These are phyloP conservation scores for Dioscorea zingiberensis DNA, from an alignment of 106 monocot species.

Conservation along the genomic window DNA sequence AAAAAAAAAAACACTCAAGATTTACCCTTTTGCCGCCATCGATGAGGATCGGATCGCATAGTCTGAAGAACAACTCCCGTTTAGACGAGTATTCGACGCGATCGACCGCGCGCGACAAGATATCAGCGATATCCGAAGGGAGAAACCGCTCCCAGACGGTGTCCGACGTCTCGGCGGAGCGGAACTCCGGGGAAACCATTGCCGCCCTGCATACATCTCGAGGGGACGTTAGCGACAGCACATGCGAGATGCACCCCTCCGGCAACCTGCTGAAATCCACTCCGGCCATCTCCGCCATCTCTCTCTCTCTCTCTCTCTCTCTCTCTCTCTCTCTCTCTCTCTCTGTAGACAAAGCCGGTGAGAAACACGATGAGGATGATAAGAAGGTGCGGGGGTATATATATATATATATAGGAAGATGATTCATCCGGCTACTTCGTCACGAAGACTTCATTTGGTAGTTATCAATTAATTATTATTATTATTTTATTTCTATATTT, in stretches of 20 bases:
- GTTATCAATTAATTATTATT: no score
- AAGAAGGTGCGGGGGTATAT: no score
- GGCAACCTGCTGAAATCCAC: neutral
- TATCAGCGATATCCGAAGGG: slow-evolving; percentile 24
- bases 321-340: neutral
- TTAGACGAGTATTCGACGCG: slow-evolving; percentile 21
- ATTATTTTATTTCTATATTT: no score
- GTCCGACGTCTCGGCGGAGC: slow-evolving; percentile 35
- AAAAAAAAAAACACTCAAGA: neutral
- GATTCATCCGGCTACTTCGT: no score
- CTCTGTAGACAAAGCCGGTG: neutral
- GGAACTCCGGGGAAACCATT: slow-evolving; percentile 24
- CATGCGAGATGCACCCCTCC: slow-evolving; percentile 46
- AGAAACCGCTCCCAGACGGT: slow-evolving; percentile 40
- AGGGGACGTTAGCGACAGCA: slow-evolving; percentile 38
- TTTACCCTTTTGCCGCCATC: slow-evolving; percentile 37
- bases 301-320: slow-evolving; percentile 4
- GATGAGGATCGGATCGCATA: slow-evolving; percentile 41
- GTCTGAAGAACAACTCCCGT: slow-evolving; percentile 36
- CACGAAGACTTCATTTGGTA: no score
- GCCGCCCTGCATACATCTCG: slow-evolving; percentile 36
- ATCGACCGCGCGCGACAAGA: slow-evolving; percentile 26
- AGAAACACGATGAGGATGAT: no score
- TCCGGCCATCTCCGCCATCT: neutral
- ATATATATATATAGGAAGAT: no score